Evolutionary conservation across 2,329 filamentous ascomycete genomes (phyloP).

Genomic region (Botryotinia convoluta): DNA sequence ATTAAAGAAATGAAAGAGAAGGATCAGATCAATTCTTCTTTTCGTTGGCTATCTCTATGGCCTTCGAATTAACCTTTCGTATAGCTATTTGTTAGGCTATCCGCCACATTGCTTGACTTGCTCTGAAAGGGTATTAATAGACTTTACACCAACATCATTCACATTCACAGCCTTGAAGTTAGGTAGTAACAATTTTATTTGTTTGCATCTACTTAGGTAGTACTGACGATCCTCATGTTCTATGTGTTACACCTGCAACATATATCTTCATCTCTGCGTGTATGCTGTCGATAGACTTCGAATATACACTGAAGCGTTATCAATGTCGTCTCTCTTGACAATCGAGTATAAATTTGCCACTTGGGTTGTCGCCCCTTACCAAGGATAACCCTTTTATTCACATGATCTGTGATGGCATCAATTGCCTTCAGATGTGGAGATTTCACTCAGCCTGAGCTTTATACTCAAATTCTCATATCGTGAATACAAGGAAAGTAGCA

Average conservation of each 20-base stretch:
- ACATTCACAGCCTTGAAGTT: constrained; percentile 4
- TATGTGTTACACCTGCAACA: not conserved
- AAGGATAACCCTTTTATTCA: constrained; percentile 1
- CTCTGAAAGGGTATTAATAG: not conserved
- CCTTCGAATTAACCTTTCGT: not conserved
- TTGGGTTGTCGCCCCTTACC: not conserved
- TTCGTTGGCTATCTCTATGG: not conserved
- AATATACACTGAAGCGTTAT: not conserved
- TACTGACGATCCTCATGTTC: not conserved
- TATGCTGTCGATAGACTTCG: not conserved
- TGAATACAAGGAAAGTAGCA: not conserved
- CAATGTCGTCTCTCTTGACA: not conserved
- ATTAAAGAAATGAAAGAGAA: not conserved
- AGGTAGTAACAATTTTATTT: not conserved
- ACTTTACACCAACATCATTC: not conserved
- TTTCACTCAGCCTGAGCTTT: not conserved
- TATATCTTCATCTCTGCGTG: not conserved
- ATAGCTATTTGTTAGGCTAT: not conserved
- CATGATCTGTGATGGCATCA: not conserved
- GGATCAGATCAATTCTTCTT: not conserved
- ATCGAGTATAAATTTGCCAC: not conserved
- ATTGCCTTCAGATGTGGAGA: not conserved
- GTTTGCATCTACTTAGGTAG: not conserved
- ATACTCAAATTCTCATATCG: not conserved
- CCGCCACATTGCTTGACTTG: constrained; percentile 2